Evolutionary conservation across 371 early-diverging fungal species (phyloP), one percentile per base, ranked within the genome.

Genomic region (Saksenaea oblongispora): DNA sequence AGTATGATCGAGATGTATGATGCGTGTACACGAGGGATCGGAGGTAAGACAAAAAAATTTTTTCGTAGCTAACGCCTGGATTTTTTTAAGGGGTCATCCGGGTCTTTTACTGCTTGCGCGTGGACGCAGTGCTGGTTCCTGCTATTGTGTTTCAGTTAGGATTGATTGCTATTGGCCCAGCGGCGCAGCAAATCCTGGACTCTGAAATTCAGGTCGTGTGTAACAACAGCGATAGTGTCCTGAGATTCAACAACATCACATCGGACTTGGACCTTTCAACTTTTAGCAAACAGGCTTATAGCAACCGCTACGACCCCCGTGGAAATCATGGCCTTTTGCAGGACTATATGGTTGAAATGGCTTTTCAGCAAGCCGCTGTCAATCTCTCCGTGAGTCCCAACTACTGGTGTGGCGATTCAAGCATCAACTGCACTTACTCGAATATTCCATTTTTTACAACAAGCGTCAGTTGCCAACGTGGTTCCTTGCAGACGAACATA

Each of bases 121-220:
- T 53, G 15, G 66, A 65, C 26, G 2, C n/a, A 1, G 61, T 60
- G 24, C 14, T 65, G 24, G 27, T 59, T 27, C 44, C 47, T 4
- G 24, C 61, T 3, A n/a, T 65, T 27, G 15, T 65, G 8, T 56
- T 65, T 17, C 65, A 65, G 13, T 28, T 65, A 9, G 65, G 61
- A 4, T 37, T 65, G 44, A 60, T 65, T n/a, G 65, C 65, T 18
- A 60, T 65, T 56, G 65, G 65, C 15, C 65, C 65, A 9, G 65
- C 61, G n/a, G 35, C 59, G 37, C 59, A 59, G 59, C 41, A 59
- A 41, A 42, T 59, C 59, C 41, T 59, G 59, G 39, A 22, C 3
- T 8, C 51, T 22, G 51, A 22, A 22, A 11, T 47, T 11, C 51
- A 47, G 24, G 24, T 22, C 9, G 22, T 47, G 22, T 47, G 51